Base-by-base conservation (phyloP, 257 asterid species). In the Paulownia fortunei region DNA sequence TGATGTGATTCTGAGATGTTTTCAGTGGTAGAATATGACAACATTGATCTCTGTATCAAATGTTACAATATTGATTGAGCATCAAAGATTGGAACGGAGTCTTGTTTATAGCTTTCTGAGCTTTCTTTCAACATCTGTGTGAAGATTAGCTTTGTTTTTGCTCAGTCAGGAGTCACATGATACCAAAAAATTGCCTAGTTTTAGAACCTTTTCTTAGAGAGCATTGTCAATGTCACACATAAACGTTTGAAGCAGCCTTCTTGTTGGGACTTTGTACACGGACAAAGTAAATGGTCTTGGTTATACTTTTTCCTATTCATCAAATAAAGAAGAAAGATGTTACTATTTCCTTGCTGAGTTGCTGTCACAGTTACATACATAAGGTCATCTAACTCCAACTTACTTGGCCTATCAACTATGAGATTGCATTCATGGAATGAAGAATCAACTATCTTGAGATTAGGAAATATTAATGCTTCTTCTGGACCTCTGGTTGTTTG, bases 41-140 rank as follows among this genome's bases (percentile, higher is more conserved):
- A 34, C 49, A 49, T 42, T 73, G 63, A 55, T 54, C 16, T 64
- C 42, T 55, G n/a, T n/a, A n/a, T n/a, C n/a, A n/a, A n/a, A n/a
- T n/a, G n/a, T n/a, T n/a, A n/a, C n/a, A n/a, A n/a, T n/a, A n/a
- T 74, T 55, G 61, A 44, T 54, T 76, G 55, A 77, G 27, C 21
- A n/a, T 54, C 4, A 12, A 8, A 16, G 12, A 2, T 5, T 55
- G 9, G 64, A 49, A 54, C 39, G 41, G 0, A 27, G 49, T 74
- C 72, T 61, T 62, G 26, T 8, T 51, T 36, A 12, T 52, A 11
- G 19, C 54, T 34, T 37, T 44, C 37, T 69, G 55, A 37, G 2
- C 21, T 15, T 32, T 12, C 58, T n/a, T 15, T 78, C 71, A 15
- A 12, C 11, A 11, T 5, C 4, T 8, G n/a, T 11, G 2, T 46